These are phyloP conservation scores for Serpula lacrymans DNA, from an alignment of 768 basidiomycete species.

Conservation along the genomic window DNA sequence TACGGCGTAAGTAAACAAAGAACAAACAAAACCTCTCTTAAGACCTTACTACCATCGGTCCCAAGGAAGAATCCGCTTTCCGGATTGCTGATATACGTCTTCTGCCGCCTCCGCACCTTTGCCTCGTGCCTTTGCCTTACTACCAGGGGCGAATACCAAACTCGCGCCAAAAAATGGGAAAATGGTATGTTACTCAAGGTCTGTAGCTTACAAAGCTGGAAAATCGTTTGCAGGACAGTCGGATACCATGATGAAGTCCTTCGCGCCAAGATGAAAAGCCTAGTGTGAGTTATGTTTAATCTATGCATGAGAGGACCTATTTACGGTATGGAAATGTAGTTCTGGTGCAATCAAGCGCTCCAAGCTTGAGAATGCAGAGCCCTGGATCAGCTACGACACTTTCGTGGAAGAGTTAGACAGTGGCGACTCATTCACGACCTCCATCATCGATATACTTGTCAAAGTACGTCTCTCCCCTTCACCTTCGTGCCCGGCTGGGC, in stretches of 20 bases:
- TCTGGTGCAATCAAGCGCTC: conserved; percentile 70
- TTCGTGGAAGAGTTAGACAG: conserved; percentile 76
- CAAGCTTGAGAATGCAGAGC: conserved; percentile 60
- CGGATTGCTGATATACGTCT: conserved; percentile 18
- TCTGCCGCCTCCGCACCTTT: conserved; percentile 8
- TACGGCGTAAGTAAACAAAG: conserved; percentile 12
- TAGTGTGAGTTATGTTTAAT: conserved; percentile 57
- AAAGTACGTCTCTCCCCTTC: conserved; percentile 52
- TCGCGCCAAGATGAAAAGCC: conserved; percentile 66
- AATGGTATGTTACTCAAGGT: conserved; percentile 56
- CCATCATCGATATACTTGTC: conserved; percentile 72
- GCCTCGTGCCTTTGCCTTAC: conserved; percentile 1
- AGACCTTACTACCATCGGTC: conserved; percentile 6
- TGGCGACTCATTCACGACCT: conserved; percentile 78
- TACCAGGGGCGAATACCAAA: conserved; percentile 2
- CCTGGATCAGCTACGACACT: conserved; percentile 65
- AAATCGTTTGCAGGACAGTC: conserved; percentile 49
- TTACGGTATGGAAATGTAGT: conserved; percentile 31
- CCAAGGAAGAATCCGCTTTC: conserved; percentile 3
- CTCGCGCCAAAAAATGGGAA: conserved; percentile 50
- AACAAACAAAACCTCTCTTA: conserved; percentile 12
- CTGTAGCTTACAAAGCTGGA: not conserved
- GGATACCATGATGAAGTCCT: conserved; percentile 73
- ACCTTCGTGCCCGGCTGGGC: not conserved
- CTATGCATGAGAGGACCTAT: not conserved